Evolutionary conservation across 306 rosid species (phyloP).

Genomic region (Gynostemma pentaphyllum): DNA sequence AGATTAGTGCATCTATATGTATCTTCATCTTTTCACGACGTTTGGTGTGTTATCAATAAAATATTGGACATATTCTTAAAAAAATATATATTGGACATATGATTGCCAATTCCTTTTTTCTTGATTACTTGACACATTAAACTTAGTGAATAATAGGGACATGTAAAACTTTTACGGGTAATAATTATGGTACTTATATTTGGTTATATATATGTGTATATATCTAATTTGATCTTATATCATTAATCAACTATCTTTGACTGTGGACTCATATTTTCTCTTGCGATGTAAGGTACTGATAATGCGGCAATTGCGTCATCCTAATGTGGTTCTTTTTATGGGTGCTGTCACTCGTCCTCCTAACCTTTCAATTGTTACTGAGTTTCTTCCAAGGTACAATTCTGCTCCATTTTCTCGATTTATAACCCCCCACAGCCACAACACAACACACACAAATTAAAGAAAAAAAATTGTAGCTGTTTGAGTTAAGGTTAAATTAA

Average conservation of each 20-base stretch:
- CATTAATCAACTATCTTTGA: constrained; percentile 8
- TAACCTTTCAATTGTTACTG: constrained; percentile 85
- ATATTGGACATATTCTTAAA: no score
- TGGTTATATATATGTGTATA: no score
- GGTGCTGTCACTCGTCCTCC: constrained; percentile 99
- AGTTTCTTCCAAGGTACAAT: constrained; percentile 88
- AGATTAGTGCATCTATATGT: not conserved
- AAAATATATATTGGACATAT: not conserved
- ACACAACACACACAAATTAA: not conserved
- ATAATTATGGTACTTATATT: not conserved
- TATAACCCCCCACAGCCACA: not conserved
- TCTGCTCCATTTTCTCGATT: constrained; percentile 3
- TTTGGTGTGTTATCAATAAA: not conserved
- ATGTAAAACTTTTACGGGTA: not conserved
- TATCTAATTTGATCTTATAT: not conserved
- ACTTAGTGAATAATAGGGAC: not conserved
- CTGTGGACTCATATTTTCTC: constrained; percentile 14
- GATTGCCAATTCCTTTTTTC: not conserved
- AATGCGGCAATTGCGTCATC: constrained; percentile 97
- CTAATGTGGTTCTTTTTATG: constrained; percentile 93
- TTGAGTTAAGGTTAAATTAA: no score
- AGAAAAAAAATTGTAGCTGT: not conserved
- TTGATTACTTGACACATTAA: not conserved
- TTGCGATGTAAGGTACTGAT: constrained; percentile 63
- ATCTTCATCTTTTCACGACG: not conserved